These are phyloP conservation scores for Mimosa pudica DNA, from an alignment of 306 rosid genomes.

Conservation along the genomic window DNA sequence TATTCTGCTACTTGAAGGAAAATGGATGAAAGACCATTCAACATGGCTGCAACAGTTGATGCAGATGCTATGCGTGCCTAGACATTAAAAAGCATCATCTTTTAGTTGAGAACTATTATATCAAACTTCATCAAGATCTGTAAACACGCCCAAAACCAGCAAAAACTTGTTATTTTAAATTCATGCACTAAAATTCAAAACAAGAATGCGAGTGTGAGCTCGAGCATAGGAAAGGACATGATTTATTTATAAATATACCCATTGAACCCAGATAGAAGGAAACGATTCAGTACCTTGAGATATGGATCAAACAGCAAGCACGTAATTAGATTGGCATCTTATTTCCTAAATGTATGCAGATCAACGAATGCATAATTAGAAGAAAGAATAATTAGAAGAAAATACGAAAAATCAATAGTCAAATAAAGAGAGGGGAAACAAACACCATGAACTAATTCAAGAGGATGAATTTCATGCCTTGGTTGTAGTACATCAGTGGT, in stretches of 20 bases:
- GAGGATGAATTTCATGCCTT: constrained; percentile 50
- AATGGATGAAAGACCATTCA: constrained; percentile 78
- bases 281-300: constrained; percentile 67
- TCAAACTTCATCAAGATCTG: constrained; percentile 10
- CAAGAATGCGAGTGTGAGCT: neutral
- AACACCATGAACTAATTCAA: constrained; percentile 2
- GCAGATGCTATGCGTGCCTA: constrained; percentile 84
- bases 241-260: constrained; percentile 14
- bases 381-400: constrained; percentile 38
- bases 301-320: constrained; percentile 88
- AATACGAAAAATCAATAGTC: constrained; percentile 15
- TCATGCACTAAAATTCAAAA: constrained; percentile 8
- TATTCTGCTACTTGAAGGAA: constrained; percentile 91
- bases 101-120: constrained; percentile 30
- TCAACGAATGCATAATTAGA: constrained; percentile 5
- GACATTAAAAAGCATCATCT: constrained; percentile 41
- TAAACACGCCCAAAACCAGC: neutral
- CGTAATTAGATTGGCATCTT: constrained; percentile 84
- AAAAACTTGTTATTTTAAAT: neutral
- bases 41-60: constrained; percentile 66
- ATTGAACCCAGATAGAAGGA: constrained; percentile 31
- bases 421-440: constrained; percentile 31
- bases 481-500: constrained; percentile 81
- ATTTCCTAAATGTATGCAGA: constrained; percentile 60
- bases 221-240: neutral